Percentiles rank a stretch among this genome's conserved stretches.
These are phyloP conservation scores for Penicillium janthinellum DNA, from an alignment of 2,329 filamentous ascomycete genomes.

Conservation along the genomic window DNA sequence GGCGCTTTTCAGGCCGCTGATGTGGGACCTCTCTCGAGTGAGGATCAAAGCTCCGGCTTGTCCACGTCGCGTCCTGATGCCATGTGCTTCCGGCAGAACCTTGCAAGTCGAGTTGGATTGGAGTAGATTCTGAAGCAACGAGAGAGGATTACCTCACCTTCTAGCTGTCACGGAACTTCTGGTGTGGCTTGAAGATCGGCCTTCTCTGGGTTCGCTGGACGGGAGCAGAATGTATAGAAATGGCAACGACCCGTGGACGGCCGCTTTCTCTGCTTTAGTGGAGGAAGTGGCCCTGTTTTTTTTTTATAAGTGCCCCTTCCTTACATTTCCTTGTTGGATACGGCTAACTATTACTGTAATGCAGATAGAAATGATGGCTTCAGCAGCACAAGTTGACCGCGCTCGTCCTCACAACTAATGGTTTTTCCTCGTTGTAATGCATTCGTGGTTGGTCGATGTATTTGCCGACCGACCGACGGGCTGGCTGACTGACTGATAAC, in stretches of 20 bases:
- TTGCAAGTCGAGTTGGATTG: slow-evolving; percentile 11
- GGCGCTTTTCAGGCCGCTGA: slow-evolving; percentile 31
- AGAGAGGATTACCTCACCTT: slow-evolving; percentile 19
- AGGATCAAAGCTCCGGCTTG: slow-evolving; percentile 94
- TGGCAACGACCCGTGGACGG: slow-evolving; percentile 23
- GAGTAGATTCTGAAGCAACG: slow-evolving; percentile 16
- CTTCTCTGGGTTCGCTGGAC: slow-evolving; percentile 6
- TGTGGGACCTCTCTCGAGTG: slow-evolving; percentile 85
- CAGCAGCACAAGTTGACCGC: background rate
- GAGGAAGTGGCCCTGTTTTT: slow-evolving; percentile 32
- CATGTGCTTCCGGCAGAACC: slow-evolving; percentile 10
- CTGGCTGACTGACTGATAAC: too few relatives aligned
- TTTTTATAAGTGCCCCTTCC: slow-evolving; percentile 43
- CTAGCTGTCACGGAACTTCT: slow-evolving; percentile 11
- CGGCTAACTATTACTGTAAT: slow-evolving; percentile 34
- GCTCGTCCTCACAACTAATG: background rate
- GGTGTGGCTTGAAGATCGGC: slow-evolving; percentile 13
- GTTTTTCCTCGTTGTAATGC: background rate
- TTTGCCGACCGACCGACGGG: background rate
- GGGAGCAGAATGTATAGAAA: slow-evolving; percentile 19
- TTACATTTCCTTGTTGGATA: slow-evolving; percentile 2
- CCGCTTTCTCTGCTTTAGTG: slow-evolving; percentile 30
- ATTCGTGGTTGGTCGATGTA: background rate
- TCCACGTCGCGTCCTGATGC: slow-evolving; percentile 53
- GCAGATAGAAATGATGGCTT: background rate